Base-by-base conservation (phyloP, 2,329 filamentous ascomycete genomes). In the Fusarium goolgardi region DNA sequence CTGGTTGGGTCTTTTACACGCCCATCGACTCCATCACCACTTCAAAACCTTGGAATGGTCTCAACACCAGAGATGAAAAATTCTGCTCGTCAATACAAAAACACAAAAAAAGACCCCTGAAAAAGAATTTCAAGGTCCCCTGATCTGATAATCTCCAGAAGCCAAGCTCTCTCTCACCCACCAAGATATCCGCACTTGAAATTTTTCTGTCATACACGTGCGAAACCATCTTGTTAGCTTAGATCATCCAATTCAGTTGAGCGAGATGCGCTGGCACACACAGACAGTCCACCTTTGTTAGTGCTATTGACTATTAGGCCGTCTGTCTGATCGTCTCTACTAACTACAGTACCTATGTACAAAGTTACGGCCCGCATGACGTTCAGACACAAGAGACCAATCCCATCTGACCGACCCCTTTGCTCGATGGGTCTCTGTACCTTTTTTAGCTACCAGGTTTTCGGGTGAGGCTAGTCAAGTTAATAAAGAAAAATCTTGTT, bases 241-340 rank as follows among this genome's bases (percentile, higher is more conserved):
- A 63, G 62, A 67, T 69, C 66, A 67, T 67, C 56, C 41, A 63
- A 32, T 62, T 59, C 57, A 50, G 61, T 59, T 32, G 52, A 59
- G 41, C 43, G n/a, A 23, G 54, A 67, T 69, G 66, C 66, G 66
- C 47, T 69, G 66, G 66, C 66, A 69, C 23, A 63, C 27, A 41
- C 35, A n/a, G 23, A 46, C 34, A 59, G 41, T 55, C 41, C 41
- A 43, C 40, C 40, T 25, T 43, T 18, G n/a, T 10, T 43, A 18
- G 35, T 20, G 16, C 32, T 16, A 34, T 15, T 6, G 4, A 39
- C 44, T 29, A 10, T 27, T 27, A 11, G 27, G 27, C 27, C 27
- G 27, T 27, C 27, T 27, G 9, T 27, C 27, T 27, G 45, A 49
- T 49, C 45, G 31, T 11, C 46, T 27, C 18, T 18, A 20, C 34